A percentile compares a stretch with the other conserved stretches of the same genome.
Conservation (phyloP, 768 basidiomycete genomes). For the Kwoniella botswanensis region DNA sequence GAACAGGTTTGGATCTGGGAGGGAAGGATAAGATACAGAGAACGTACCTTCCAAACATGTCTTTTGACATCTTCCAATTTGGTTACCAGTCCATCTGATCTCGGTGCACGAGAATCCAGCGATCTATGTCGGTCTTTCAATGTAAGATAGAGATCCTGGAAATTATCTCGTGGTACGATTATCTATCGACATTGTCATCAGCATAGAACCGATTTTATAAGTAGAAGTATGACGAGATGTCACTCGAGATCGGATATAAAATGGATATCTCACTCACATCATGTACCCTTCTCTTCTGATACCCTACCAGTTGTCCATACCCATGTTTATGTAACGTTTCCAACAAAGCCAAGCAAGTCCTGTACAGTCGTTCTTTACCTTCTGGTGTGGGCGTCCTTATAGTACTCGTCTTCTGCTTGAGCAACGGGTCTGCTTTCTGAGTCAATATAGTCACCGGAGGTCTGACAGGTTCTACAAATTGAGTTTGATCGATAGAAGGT, state of each 20-base stretch:
- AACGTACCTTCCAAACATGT: conserved; percentile 56
- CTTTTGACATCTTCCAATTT: conserved; percentile 57
- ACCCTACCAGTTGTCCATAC: conserved; percentile 80
- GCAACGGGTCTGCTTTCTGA: background rate
- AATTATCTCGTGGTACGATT: conserved; percentile 73
- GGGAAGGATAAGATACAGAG: background rate
- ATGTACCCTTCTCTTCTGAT: conserved; percentile 83
- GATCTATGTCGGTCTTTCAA: conserved; percentile 85
- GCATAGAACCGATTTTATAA: background rate
- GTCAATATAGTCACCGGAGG: conserved; percentile 59
- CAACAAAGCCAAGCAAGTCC: conserved; percentile 79
- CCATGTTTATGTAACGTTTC: conserved; percentile 85
- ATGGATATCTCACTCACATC: conserved; percentile 61
- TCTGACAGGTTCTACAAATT: conserved; percentile 26
- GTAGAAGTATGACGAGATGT: background rate
- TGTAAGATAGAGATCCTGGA: conserved; percentile 87
- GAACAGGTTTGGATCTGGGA: background rate
- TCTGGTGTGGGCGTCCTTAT: conserved; percentile 55
- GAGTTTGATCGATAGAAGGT: conserved; percentile 9
- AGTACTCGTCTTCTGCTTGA: background rate
- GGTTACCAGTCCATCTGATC: conserved; percentile 30
- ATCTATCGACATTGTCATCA: conserved; percentile 53
- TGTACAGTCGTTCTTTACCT: conserved; percentile 69
- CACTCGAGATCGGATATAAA: background rate
- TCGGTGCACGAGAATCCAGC: conserved; percentile 59